Evolutionary conservation across 208 protist species (phyloP), one percentile per base, ranked within the genome.

Genomic region (Crithidia fasciculata): DNA sequence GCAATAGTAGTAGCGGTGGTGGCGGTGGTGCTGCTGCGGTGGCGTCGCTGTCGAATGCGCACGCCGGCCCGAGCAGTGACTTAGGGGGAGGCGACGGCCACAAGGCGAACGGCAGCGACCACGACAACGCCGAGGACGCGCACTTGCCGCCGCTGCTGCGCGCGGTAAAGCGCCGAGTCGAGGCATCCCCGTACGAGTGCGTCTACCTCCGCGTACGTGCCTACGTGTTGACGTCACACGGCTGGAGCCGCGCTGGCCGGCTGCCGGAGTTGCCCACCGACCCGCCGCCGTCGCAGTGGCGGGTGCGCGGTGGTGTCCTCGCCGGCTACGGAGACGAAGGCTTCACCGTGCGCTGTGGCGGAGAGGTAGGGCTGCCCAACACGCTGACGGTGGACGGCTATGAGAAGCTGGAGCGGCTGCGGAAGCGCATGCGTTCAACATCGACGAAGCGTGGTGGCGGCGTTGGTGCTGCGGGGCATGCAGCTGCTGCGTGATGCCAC

Each of bases 311-410:
- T 28, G 69, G 61, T 45, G 59, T 80, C 10, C 57, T 83, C 15
- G 76, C 83, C 12, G 92, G 89, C 19, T 96, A 91, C 71, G 92
- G 92, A 13, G 82, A 86, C 49, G 83, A 90, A 43, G 92, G 92
- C 54, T 94, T 89, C 64, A 54, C 72, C 0, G 89, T 96, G 65
- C 88, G 86, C 12, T 89, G 81, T 47, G 89, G 88, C 3, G 72
- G 81, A 2, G 67, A 81, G 36, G 72, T 96, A 16, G 86, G 83
- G 10, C 74, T 95, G 28, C 83, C 92, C 12, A 96, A 96, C 72
- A 96, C 92, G 3, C 78, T 92, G 40, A 87, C 86, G 5, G 67
- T 64, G 40, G 81, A 83, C 18, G 86, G 86, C 9, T 52, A 81
- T 13, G 82, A 74, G 37, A 81, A 80, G 69, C 80, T 95, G 68